Conservation (phyloP, 179 eudicot species). For the Nepenthes alata region DNA sequence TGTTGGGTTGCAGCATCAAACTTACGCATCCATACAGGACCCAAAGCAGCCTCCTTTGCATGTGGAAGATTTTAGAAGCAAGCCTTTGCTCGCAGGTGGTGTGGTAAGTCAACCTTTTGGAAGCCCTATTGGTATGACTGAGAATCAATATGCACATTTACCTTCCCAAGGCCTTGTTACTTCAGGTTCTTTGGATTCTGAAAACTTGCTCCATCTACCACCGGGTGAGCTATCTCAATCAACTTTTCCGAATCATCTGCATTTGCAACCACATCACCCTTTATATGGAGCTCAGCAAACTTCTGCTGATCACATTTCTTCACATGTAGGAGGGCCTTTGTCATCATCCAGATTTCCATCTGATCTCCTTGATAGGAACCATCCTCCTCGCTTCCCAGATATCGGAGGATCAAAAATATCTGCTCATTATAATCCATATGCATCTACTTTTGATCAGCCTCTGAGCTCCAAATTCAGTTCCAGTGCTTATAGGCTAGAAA, state of each 20-base stretch:
- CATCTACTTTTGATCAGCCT: slow-evolving; percentile 84
- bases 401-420: slow-evolving; percentile 43
- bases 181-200: slow-evolving; percentile 24
- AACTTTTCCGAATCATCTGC: slow-evolving; percentile 20
- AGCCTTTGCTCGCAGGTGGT: slow-evolving; percentile 21
- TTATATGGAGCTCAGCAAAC: slow-evolving; percentile 23
- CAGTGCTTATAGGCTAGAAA: slow-evolving; percentile 33
- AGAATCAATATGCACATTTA: slow-evolving; percentile 23
- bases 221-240: slow-evolving; percentile 24
- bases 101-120: slow-evolving; percentile 24
- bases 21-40: slow-evolving; percentile 15
- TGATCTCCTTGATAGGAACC: slow-evolving; percentile 29
- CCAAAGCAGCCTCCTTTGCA: slow-evolving; percentile 10
- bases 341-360: slow-evolving; percentile 27
- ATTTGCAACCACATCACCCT: slow-evolving; percentile 22
- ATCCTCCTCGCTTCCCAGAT: slow-evolving; percentile 27
- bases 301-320: slow-evolving; percentile 19
- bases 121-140: slow-evolving; percentile 20
- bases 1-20: slow-evolving; percentile 29
- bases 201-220: slow-evolving; percentile 21
- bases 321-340: slow-evolving; percentile 23
- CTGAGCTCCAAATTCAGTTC: slow-evolving; percentile 48
- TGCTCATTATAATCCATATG: slow-evolving; percentile 69
- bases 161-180: slow-evolving; percentile 20
- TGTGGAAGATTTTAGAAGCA: slow-evolving; percentile 12